Conservation (phyloP, 1,139 yeast species). For the Yamadazyma sp. region DNA sequence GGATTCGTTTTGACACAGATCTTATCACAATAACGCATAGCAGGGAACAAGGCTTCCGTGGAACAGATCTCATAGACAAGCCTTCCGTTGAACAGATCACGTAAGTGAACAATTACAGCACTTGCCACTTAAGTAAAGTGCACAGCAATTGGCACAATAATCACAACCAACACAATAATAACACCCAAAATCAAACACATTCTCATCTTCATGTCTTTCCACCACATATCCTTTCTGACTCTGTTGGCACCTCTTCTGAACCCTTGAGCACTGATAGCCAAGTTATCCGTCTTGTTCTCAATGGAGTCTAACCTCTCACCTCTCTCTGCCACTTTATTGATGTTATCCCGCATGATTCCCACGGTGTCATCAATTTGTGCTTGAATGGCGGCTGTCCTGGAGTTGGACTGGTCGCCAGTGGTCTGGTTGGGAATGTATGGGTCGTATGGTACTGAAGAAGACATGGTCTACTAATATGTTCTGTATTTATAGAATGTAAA, state of each 20-base stretch:
- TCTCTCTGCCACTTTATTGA: constrained; percentile 90
- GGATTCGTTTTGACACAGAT: background rate
- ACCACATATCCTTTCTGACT: constrained; percentile 99
- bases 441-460: constrained; percentile 85
- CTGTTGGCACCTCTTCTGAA: constrained; percentile 97
- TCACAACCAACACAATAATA: constrained; percentile 78
- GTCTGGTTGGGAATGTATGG: constrained; percentile 78
- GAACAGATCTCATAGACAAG: no score
- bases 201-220: constrained; percentile 97
- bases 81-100: no score
- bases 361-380: constrained; percentile 97
- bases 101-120: background rate
- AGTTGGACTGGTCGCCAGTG: constrained; percentile 51
- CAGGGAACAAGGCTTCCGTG: no score
- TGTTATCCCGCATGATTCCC: constrained; percentile 96
- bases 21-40: no score
- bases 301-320: constrained; percentile 93
- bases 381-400: constrained; percentile 82
- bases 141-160: constrained; percentile 91
- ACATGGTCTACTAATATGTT: constrained; percentile 43
- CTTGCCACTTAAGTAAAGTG: constrained; percentile 54
- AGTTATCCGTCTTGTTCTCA: constrained; percentile 91
- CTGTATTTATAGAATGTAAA: background rate
- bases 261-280: constrained; percentile 92
- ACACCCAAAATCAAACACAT: constrained; percentile 83